Evolutionary conservation across 345 rosid species (phyloP), one percentile per base, ranked within the genome.

Genomic region (Arabis hirsuta): DNA sequence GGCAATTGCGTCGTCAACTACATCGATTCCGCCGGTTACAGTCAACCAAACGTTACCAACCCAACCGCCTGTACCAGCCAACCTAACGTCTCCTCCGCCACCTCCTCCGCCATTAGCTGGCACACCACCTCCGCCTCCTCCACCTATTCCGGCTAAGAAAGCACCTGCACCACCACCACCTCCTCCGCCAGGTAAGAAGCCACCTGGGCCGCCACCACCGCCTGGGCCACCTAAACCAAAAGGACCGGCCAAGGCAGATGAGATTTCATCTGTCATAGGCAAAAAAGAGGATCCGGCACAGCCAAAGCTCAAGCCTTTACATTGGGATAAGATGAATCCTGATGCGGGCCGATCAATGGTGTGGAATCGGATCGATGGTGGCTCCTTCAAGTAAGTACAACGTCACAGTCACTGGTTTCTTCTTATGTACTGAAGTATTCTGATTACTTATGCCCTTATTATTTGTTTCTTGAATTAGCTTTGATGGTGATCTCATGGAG

Each of bases 401-500:
- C 2, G 2, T 55, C 36, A 34, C 29, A 34, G 20, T 67, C 50
- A 42, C 27, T 34, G 8, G 6, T 34, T 6, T 34, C 38, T 7
- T 6, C 38, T 5, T 6, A 34, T 5, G 38, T 34, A 34, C 0
- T 34, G 9, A 34, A 34, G 24, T 41, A 59, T 42, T 9, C 12
- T 58, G 48, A 54, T 6, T 60, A 59, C 38, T 62, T 24, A 62
- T 55, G 48, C 0, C 0, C 11, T 46, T 1, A 22, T 22, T 55
- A 45, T 68, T 4, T 55, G 16, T 70, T 63, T 64, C 13, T 64
- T 69, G 29, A 62, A 14, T 51, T 85, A 89, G 98, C 80, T 72
- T 89, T 73, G 96, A 94, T 73, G 90, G 78, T 67, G 90, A 91
- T 76, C 89, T 89, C 29, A 91, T 91, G 98, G 97, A 94, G 81